Evolutionary conservation across 169 alveolate species (phyloP).

Genomic region (Cyclospora cayetanensis): DNA sequence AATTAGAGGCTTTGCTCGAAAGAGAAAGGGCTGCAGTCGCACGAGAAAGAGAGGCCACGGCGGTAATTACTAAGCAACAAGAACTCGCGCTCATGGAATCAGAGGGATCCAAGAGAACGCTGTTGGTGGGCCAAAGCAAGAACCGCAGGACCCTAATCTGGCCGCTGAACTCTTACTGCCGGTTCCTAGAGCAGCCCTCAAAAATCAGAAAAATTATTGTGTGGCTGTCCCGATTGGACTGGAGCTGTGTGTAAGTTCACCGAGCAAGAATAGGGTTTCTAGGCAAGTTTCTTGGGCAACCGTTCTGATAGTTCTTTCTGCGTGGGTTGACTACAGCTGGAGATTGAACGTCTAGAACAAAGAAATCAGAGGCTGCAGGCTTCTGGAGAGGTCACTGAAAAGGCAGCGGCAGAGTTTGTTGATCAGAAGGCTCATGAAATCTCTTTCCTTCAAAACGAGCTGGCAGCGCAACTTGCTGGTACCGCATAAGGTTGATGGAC

Average conservation of each 20-base stretch:
- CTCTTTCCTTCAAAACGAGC: conserved; percentile 66
- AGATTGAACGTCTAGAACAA: conserved; percentile 57
- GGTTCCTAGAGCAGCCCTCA: too few species aligned
- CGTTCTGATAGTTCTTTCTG: too few species aligned
- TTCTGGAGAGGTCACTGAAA: conserved; percentile 73
- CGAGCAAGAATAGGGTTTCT: too few species aligned
- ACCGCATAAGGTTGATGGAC: too few species aligned
- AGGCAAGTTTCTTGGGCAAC: too few species aligned
- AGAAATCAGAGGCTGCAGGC: conserved; percentile 62
- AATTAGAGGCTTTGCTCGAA: conserved; percentile 32
- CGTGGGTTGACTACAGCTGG: too few species aligned
- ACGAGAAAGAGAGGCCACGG: conserved; percentile 45
- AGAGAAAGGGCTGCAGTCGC: conserved; percentile 27
- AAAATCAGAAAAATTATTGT: too few species aligned
- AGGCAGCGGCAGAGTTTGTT: conserved; percentile 73
- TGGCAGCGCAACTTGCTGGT: conserved; percentile 71
- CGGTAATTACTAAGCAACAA: conserved; percentile 41
- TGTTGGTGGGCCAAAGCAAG: neutral
- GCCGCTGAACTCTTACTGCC: too few species aligned
- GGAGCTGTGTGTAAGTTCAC: too few species aligned
- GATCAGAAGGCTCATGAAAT: conserved; percentile 71
- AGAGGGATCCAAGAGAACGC: conserved; percentile 48
- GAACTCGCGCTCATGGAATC: conserved; percentile 33
- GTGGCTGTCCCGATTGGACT: too few species aligned
- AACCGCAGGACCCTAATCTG: too few species aligned